phyloP scores from a whole-genome alignment of 352 stramenopile genomes.

The Pythium grandisporangium region DNA sequence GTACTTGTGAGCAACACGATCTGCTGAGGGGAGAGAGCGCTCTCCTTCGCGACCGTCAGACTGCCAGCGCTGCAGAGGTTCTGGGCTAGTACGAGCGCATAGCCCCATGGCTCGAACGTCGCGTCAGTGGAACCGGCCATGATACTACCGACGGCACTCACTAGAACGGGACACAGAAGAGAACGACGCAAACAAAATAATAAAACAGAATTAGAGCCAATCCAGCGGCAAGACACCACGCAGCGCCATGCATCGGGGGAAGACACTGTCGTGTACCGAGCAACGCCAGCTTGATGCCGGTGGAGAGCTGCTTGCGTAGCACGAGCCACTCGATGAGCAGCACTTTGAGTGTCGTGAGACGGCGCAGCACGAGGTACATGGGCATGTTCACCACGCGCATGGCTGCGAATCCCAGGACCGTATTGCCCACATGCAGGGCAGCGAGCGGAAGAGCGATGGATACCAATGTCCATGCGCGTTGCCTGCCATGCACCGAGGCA shows the following conservation, averaged over 20 bases:
- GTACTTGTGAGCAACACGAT: constrained; percentile 52
- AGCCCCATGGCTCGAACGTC: constrained; percentile 29
- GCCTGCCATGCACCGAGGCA: not conserved
- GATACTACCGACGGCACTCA: constrained; percentile 44
- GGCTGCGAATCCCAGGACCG: constrained; percentile 53
- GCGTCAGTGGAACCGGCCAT: constrained; percentile 49
- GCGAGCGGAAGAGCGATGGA: constrained; percentile 40
- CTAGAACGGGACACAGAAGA: constrained; percentile 8
- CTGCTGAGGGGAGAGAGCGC: constrained; percentile 28
- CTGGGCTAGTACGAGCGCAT: constrained; percentile 52
- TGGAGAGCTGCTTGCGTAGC: constrained; percentile 45
- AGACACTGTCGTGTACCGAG: constrained; percentile 40
- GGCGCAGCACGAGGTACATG: constrained; percentile 61
- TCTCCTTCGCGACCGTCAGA: constrained; percentile 63
- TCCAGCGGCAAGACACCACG: too few relatives aligned
- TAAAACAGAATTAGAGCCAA: not conserved
- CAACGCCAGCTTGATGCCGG: constrained; percentile 43
- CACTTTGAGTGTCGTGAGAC: constrained; percentile 66
- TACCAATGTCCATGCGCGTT: constrained; percentile 8
- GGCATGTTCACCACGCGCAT: constrained; percentile 66
- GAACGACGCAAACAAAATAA: not conserved
- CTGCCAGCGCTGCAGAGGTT: constrained; percentile 58
- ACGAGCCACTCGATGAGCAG: constrained; percentile 74
- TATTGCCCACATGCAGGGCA: constrained; percentile 46
- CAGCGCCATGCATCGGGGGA: too few relatives aligned